Conservation (phyloP, 495 filamentous ascomycete genomes). For the Penicillium diatomitis region DNA sequence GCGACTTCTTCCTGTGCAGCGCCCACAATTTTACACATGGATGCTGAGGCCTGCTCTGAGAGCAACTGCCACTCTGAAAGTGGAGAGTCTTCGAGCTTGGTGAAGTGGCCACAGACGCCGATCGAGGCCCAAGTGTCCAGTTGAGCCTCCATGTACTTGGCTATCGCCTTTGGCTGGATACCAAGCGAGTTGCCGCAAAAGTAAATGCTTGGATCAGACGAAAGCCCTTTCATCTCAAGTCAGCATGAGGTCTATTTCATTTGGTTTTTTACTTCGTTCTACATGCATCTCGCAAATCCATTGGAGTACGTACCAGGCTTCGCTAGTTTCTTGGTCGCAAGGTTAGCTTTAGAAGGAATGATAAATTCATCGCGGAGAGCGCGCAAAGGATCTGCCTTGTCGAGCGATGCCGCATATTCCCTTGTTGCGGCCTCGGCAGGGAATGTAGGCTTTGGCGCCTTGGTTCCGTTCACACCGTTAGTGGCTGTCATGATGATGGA, state of each 20-base stretch:
- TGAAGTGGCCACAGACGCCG: constrained; percentile 88
- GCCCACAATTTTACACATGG: constrained; percentile 77
- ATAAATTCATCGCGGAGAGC: constrained; percentile 67
- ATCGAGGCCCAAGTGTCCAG: constrained; percentile 84
- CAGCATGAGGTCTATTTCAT: too few species aligned
- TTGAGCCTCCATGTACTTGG: constrained; percentile 64
- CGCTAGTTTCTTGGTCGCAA: constrained; percentile 57
- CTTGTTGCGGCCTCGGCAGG: constrained; percentile 26
- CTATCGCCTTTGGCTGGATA: constrained; percentile 70
- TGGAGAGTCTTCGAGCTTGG: constrained; percentile 61
- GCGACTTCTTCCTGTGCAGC: constrained; percentile 70
- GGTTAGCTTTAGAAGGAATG: constrained; percentile 71
- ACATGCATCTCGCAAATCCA: neutral
- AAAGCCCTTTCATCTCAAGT: constrained; percentile 22
- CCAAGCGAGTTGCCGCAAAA: constrained; percentile 94
- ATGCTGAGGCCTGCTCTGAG: constrained; percentile 58
- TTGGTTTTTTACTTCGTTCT: too few species aligned
- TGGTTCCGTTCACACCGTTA: constrained; percentile 10
- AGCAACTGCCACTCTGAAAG: constrained; percentile 70
- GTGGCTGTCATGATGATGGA: constrained; percentile 6
- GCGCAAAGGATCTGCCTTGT: constrained; percentile 57
- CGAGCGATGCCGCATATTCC: constrained; percentile 56
- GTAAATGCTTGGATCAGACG: constrained; percentile 55
- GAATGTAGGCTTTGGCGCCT: constrained; percentile 23
- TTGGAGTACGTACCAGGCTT: constrained; percentile 26